Percentiles rank a stretch among this genome's conserved stretches.
Evolutionary conservation across 2,329 filamentous ascomycete species (phyloP).

Genomic region (Fusarium sp.): DNA sequence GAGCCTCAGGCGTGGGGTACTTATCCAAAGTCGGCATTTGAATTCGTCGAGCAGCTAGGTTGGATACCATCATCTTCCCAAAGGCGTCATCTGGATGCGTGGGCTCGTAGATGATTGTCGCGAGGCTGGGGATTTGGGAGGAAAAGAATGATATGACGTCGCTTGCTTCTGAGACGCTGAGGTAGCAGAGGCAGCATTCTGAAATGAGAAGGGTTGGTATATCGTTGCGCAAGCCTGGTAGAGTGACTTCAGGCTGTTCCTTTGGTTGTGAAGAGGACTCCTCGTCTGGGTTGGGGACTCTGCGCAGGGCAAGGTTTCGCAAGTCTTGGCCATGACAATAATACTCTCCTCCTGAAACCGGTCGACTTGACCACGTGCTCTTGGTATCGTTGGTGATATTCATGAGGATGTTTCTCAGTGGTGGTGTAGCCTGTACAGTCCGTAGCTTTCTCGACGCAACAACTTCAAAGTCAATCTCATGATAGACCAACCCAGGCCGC

Average conservation of each 20-base stretch:
- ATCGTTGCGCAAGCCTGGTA: slow-evolving; percentile 62
- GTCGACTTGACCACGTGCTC: slow-evolving; percentile 58
- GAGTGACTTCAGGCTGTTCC: slow-evolving; percentile 8
- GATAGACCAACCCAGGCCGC: slow-evolving; percentile 73
- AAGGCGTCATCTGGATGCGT: slow-evolving; percentile 87
- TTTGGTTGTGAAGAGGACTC: not conserved
- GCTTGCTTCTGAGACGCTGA: slow-evolving; percentile 73
- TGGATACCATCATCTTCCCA: slow-evolving; percentile 91
- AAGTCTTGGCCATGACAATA: slow-evolving; percentile 78
- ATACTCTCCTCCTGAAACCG: slow-evolving; percentile 57
- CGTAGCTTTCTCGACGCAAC: slow-evolving; percentile 77
- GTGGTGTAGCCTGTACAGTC: slow-evolving; percentile 60
- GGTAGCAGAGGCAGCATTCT: slow-evolving; percentile 95
- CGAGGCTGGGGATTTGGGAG: slow-evolving; percentile 58
- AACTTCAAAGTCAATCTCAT: slow-evolving; percentile 89
- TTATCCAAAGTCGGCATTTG: slow-evolving; percentile 83
- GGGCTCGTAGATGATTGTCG: slow-evolving; percentile 88
- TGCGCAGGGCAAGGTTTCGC: slow-evolving; percentile 51
- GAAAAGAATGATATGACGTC: slow-evolving; percentile 75
- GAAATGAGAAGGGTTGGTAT: slow-evolving; percentile 88
- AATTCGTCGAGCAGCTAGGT: slow-evolving; percentile 85
- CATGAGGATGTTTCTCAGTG: slow-evolving; percentile 54
- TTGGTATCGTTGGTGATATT: slow-evolving; percentile 46
- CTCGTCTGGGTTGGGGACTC: not conserved
- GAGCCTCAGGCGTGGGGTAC: slow-evolving; percentile 76